Base-by-base conservation (phyloP, 805 yeast genomes). In the Sugiyamaella smithiae region DNA sequence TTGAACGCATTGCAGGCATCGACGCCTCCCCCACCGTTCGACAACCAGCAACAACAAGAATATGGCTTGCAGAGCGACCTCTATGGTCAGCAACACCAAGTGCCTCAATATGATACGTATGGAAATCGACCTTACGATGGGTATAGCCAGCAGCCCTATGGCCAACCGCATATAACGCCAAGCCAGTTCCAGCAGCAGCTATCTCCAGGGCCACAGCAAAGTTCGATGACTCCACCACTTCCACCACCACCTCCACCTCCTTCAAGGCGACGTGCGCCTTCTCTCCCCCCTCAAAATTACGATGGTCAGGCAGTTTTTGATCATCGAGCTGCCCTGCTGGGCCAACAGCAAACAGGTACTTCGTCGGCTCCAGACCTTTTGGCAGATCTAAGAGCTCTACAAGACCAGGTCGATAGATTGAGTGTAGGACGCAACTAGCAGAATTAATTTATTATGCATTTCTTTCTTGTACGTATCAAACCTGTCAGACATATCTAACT, bases 401-500 rank as follows among this genome's bases (percentile, higher is more conserved):
- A 84, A 57, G 82, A 74, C 31, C 89, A 84, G 62, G 88, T 84
- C 19, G 85, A 84, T 57, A 72, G 75, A 45, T 67, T 84, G 38
- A 54, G 56, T 25, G 43, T 31, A 2, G 26, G 45, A 12, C 46
- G 46, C 3, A 29, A 31, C 31, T 19, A 16, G 38, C 22, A 5
- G 7, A 26, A 16, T 35, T 35, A 35, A 16, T 35, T 14, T 19
- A 35, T 35, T 35, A 12, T 35, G 19, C 22, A 35, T 16, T 19
- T 20, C 4, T 35, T 19, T 35, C 29, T 26, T 26, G 9, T 11
- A 26, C 29, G 9, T 8, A 11, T 26, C 29, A 26, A 26, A n/a
- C n/a, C n/a, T n/a, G n/a, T n/a, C n/a, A n/a, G n/a, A n/a, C n/a
- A n/a, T n/a, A n/a, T n/a, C n/a, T n/a, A n/a, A n/a, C n/a, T n/a